Conservation (phyloP, 169 alveolate genomes). For the Plasmodium chabaudi region DNA sequence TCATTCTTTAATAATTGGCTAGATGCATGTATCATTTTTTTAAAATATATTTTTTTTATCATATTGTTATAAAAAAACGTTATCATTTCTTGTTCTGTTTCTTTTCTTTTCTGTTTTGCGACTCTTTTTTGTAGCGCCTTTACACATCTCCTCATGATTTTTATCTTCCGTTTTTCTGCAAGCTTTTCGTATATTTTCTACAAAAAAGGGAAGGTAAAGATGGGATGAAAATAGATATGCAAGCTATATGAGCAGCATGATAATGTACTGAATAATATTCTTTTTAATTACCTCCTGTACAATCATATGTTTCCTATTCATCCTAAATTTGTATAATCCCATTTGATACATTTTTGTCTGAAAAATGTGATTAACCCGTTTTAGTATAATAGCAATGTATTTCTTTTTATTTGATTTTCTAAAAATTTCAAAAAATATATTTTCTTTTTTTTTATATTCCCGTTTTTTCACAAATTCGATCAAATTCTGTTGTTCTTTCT, state of each 20-base stretch:
- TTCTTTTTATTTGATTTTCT: constrained; percentile 23
- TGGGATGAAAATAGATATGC: neutral
- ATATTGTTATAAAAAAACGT: neutral
- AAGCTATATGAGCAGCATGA: neutral
- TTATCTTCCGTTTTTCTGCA: neutral
- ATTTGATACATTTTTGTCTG: constrained; percentile 9
- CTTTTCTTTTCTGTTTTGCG: constrained; percentile 12
- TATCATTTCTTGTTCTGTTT: constrained; percentile 19
- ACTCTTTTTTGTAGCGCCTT: constrained; percentile 1
- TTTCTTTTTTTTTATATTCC: constrained; percentile 25
- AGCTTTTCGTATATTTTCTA: constrained; percentile 28
- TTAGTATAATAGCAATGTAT: constrained; percentile 1
- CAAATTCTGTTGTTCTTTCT: constrained; percentile 16
- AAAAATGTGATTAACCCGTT: constrained; percentile 18
- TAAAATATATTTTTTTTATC: constrained; percentile 20
- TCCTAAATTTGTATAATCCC: constrained; percentile 8
- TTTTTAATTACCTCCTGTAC: constrained; percentile 23
- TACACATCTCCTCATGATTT: constrained; percentile 11
- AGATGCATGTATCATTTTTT: neutral
- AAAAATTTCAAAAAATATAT: constrained; percentile 29
- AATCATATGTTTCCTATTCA: constrained; percentile 1
- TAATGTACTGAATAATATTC: no score
- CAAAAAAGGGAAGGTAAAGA: neutral
- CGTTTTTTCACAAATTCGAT: constrained; percentile 6
- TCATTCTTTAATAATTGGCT: neutral